phyloP scores from a whole-genome alignment of 1,284 basidiomycete species.

The Cryptococcus sp. region DNA sequence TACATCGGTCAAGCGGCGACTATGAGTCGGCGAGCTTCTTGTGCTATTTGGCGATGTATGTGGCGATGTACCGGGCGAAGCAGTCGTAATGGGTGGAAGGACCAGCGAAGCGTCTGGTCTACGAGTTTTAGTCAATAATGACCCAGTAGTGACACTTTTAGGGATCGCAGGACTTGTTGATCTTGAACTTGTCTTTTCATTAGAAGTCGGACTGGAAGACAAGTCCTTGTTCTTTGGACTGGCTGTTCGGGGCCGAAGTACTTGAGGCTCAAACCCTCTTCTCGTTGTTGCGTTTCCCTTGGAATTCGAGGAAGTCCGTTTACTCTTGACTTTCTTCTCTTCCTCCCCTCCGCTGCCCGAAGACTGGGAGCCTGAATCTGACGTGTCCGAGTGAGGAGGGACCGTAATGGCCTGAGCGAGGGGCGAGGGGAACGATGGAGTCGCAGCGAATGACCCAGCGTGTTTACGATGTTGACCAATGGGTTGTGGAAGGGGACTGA shows the following conservation, averaged over 20 bases:
- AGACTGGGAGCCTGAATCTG: conserved; percentile 33
- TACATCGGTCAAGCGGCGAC: conserved; percentile 3
- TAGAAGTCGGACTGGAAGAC: conserved; percentile 17
- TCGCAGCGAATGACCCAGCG: conserved; percentile 36
- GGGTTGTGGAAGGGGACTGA: conserved; percentile 18
- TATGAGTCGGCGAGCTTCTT: conserved; percentile 19
- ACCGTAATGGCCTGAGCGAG: conserved; percentile 43
- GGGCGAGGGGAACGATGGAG: conserved; percentile 45
- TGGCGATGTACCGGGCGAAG: conserved; percentile 13
- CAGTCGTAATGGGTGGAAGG: conserved; percentile 11
- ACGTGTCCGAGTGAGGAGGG: conserved; percentile 35
- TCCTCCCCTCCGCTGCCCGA: conserved; percentile 25
- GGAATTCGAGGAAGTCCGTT: conserved; percentile 3
- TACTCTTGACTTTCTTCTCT: conserved; percentile 1
- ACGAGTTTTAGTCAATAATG: conserved; percentile 29
- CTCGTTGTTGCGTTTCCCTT: conserved; percentile 19
- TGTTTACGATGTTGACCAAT: conserved; percentile 31
- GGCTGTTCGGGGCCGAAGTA: conserved; percentile 19
- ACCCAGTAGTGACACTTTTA: conserved; percentile 22
- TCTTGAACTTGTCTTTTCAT: conserved; percentile 19
- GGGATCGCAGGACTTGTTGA: conserved; percentile 27
- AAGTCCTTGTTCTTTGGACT: conserved; percentile 14
- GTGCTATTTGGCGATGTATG: conserved; percentile 6
- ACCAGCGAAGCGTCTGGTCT: conserved; percentile 27
- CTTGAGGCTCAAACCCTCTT: too few relatives aligned